These are phyloP conservation scores for Hemileia vastatrix DNA, from an alignment of 1,284 basidiomycete species.

Conservation along the genomic window DNA sequence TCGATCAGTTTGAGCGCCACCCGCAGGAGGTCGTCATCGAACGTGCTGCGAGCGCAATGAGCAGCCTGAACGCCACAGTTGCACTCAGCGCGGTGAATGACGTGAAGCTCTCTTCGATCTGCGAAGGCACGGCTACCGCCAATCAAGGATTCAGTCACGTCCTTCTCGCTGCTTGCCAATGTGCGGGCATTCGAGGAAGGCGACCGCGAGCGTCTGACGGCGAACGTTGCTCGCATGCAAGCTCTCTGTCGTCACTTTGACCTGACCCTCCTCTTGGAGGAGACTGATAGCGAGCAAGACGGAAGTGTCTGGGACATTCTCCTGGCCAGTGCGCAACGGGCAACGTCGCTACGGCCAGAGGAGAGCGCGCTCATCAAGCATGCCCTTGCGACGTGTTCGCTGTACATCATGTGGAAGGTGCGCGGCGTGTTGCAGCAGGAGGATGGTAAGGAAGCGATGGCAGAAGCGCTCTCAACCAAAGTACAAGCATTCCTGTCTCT, in stretches of 20 bases:
- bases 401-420: constrained; percentile 81
- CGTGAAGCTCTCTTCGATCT: constrained; percentile 54
- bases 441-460: too few relatives aligned
- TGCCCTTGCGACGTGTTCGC: constrained; percentile 62
- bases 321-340: constrained; percentile 68
- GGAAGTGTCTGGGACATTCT: constrained; percentile 80
- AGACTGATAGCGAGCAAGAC: constrained; percentile 77
- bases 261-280: constrained; percentile 70
- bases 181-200: constrained; percentile 74
- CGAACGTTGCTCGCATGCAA: constrained; percentile 62
- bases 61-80: constrained; percentile 67
- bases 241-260: constrained; percentile 62
- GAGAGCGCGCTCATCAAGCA: constrained; percentile 80
- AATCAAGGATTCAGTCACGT: too few relatives aligned
- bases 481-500: too few relatives aligned
- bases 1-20: constrained; percentile 81
- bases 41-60: constrained; percentile 61
- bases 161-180: constrained; percentile 64
- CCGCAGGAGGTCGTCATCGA: constrained; percentile 66
- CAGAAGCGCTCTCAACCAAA: too few relatives aligned
- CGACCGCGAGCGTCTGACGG: constrained; percentile 61
- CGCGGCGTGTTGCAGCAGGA: too few relatives aligned
- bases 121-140: too few relatives aligned
- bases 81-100: too few relatives aligned
- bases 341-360: background rate